phyloP scores from a whole-genome alignment of 371 early-diverging fungal species.

The Mucor plumbeus region DNA sequence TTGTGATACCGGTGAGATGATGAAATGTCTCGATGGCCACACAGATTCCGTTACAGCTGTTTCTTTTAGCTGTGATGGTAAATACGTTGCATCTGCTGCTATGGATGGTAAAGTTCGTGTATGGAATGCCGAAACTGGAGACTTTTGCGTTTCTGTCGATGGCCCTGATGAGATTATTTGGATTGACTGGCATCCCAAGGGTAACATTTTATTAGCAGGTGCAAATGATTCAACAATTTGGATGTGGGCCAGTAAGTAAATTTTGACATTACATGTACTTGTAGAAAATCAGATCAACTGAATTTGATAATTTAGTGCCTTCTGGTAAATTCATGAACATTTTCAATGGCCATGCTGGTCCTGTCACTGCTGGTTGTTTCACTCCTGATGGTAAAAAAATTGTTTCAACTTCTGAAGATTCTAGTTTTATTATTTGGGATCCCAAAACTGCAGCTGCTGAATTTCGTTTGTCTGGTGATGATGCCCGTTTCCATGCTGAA shows the following conservation, averaged over 20 bases:
- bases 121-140: slow-evolving; percentile 71
- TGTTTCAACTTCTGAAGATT: slow-evolving; percentile 88
- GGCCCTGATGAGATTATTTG: slow-evolving; percentile 88
- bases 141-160: slow-evolving; percentile 72
- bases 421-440: slow-evolving; percentile 88
- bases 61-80: slow-evolving; percentile 87
- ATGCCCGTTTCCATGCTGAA: slow-evolving; percentile 88
- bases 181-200: slow-evolving; percentile 96
- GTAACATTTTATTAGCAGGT: slow-evolving; percentile 88
- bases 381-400: slow-evolving; percentile 86
- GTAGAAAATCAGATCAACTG: background rate
- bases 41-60: slow-evolving; percentile 88
- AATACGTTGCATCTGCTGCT: slow-evolving; percentile 88
- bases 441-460: slow-evolving; percentile 84
- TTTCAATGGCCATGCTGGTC: slow-evolving; percentile 85
- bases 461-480: slow-evolving; percentile 66
- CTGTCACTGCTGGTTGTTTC: slow-evolving; percentile 89
- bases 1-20: slow-evolving; percentile 79
- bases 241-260: slow-evolving; percentile 85
- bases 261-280: background rate
- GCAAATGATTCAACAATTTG: slow-evolving; percentile 88
- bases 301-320: slow-evolving; percentile 57
- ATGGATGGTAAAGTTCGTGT: slow-evolving; percentile 96
- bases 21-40: slow-evolving; percentile 71
- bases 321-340: slow-evolving; percentile 91